Percentiles rank a stretch among this genome's conserved stretches.
Conservation (phyloP, 768 basidiomycete species). For the Pseudohyphozyma bogoriensis region DNA sequence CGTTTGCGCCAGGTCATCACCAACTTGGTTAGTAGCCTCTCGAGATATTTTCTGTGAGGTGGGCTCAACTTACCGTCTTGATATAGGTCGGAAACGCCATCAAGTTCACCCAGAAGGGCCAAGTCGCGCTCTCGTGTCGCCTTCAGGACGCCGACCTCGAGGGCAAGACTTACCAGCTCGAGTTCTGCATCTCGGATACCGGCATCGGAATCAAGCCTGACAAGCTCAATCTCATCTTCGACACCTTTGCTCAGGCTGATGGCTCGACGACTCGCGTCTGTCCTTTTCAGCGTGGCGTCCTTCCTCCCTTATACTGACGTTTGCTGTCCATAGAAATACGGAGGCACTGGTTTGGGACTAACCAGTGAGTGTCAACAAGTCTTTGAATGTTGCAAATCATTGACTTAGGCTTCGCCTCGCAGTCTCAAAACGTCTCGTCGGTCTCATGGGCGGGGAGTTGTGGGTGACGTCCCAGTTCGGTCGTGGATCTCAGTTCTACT, state of each 20-base stretch:
- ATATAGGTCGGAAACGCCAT: slow-evolving; percentile 84
- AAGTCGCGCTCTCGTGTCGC: slow-evolving; percentile 79
- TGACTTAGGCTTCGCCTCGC: no score
- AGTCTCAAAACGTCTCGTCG: slow-evolving; percentile 87
- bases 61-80: slow-evolving; percentile 65
- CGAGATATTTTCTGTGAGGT: background rate
- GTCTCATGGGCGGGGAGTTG: slow-evolving; percentile 95
- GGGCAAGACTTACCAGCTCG: slow-evolving; percentile 71
- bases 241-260: slow-evolving; percentile 98
- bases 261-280: slow-evolving; percentile 87
- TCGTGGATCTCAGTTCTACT: slow-evolving; percentile 90
- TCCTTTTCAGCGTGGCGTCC: slow-evolving; percentile 6
- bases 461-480: slow-evolving; percentile 96
- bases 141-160: slow-evolving; percentile 48
- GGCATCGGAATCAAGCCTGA: slow-evolving; percentile 98
- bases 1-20: slow-evolving; percentile 72
- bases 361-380: slow-evolving; percentile 46
- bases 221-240: slow-evolving; percentile 95
- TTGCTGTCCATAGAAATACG: slow-evolving; percentile 51
- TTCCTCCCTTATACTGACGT: background rate
- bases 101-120: slow-evolving; percentile 72
- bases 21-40: slow-evolving; percentile 46
- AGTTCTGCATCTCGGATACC: slow-evolving; percentile 95
- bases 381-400: background rate
- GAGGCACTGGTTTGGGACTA: slow-evolving; percentile 88